Evolutionary conservation across 352 stramenopile genomes (phyloP).

Genomic region (Globisporangium irregulare): DNA sequence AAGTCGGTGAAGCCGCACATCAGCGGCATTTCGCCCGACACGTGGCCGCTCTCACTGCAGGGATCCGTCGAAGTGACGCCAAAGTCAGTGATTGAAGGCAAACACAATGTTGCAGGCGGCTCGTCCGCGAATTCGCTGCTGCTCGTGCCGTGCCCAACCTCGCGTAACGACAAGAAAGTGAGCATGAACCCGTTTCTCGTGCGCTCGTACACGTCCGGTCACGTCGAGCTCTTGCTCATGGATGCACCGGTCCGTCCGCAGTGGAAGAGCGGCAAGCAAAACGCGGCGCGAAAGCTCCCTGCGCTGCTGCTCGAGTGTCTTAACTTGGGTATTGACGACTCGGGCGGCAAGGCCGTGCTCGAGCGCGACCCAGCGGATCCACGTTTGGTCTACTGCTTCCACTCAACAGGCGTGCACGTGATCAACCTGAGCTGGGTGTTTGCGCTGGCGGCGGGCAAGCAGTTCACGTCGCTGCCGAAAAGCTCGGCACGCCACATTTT

Average conservation of each 20-base stretch:
- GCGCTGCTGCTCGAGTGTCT: slow-evolving; percentile 71
- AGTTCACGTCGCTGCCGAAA: slow-evolving; percentile 57
- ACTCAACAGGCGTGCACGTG: slow-evolving; percentile 77
- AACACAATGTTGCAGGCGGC: slow-evolving; percentile 39
- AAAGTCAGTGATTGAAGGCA: slow-evolving; percentile 55
- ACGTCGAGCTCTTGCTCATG: slow-evolving; percentile 71
- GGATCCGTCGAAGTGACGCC: slow-evolving; percentile 56
- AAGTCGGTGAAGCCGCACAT: slow-evolving; percentile 55
- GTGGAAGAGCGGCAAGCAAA: slow-evolving; percentile 42
- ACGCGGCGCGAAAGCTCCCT: slow-evolving; percentile 25
- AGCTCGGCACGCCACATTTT: slow-evolving; percentile 78
- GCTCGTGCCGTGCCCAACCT: slow-evolving; percentile 38
- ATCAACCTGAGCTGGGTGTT: slow-evolving; percentile 76
- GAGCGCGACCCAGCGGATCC: slow-evolving; percentile 48
- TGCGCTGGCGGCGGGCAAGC: slow-evolving; percentile 49
- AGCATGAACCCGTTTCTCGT: slow-evolving; percentile 54
- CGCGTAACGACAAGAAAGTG: slow-evolving; percentile 29
- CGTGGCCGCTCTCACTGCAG: slow-evolving; percentile 73
- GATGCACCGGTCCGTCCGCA: slow-evolving; percentile 56
- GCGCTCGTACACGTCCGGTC: slow-evolving; percentile 66
- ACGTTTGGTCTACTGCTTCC: slow-evolving; percentile 66
- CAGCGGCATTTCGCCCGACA: slow-evolving; percentile 69
- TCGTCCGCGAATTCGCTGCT: slow-evolving; percentile 51
- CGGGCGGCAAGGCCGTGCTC: slow-evolving; percentile 56
- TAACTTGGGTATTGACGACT: slow-evolving; percentile 70